Evolutionary conservation across 106 monocot genomes (phyloP), one percentile per base, ranked within the genome.

Genomic region (Amphibolis antarctica): DNA sequence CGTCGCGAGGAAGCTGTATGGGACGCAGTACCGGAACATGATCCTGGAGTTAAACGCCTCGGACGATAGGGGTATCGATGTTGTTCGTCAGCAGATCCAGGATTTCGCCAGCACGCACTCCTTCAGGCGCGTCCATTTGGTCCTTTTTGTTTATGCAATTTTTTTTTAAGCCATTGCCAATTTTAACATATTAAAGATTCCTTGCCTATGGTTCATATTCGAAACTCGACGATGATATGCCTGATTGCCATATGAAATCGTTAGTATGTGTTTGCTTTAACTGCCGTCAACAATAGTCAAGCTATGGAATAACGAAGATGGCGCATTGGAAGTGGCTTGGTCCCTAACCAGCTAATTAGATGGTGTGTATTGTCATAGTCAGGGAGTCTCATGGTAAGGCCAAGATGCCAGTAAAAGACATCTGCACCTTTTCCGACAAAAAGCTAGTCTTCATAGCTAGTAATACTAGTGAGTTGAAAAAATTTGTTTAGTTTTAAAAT

Each of bases 31-130:
- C 43, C 55, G 59, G 15, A 84, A 83, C 53, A 98, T 98, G 96
- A 98, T 98, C 19, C 74, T 98, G 31, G 96, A 98, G 80, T 82
- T 98, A 42, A 98, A 98, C 68, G 96, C 96, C 6, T 98, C 96
- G 9, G 96, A 98, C 64, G 96, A 86, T 12, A 62, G 96, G 44
- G 96, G 96, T 9, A 98, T 98, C 42, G 84, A 77, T 65, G 86
- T 98, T 14, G 96, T 98, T 30, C 71, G 96, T 14, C 78, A 87
- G 80, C 89, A 98, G 82, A 98, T 98, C 53, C 86, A 86, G 71
- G 82, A 87, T 60, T 98, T 98, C 29, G 96, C 96, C 6, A 69
- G 94, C 53, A 82, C 90, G 18, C 62, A 61, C 45, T 78, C 79
- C 27, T 89, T 96, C 57, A 82, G 84, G 89, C 86, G 77, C 12